These are phyloP conservation scores for Leucocoprinus sp. DNA, from an alignment of 768 basidiomycete genomes.

Conservation along the genomic window DNA sequence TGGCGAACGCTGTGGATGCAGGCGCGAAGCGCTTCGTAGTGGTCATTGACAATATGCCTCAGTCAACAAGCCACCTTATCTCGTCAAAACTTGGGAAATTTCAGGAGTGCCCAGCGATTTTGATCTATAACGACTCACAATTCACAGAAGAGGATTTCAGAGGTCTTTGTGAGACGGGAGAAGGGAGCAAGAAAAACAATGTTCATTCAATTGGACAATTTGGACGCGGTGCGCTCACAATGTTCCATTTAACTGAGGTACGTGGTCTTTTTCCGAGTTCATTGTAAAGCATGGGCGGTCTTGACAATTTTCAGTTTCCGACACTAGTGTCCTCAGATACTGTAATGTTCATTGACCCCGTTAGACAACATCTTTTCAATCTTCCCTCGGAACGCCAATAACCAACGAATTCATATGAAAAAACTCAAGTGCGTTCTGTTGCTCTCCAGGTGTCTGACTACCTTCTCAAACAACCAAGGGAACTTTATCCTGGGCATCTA, in stretches of 20 bases:
- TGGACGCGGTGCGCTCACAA: conserved; percentile 42
- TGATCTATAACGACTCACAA: conserved; percentile 35
- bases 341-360: conserved; percentile 38
- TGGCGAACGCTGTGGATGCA: conserved; percentile 49
- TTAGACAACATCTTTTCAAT: conserved; percentile 30
- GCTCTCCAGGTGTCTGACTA: not conserved
- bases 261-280: too few species aligned
- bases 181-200: conserved; percentile 33
- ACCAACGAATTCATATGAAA: conserved; percentile 24
- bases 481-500: conserved; percentile 36
- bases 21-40: conserved; percentile 33
- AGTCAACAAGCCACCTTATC: conserved; percentile 18
- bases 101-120: conserved; percentile 28
- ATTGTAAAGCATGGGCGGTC: too few species aligned
- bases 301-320: conserved; percentile 19
- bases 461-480: conserved; percentile 11
- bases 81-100: conserved; percentile 27
- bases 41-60: conserved; percentile 26
- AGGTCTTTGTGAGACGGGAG: conserved; percentile 36
- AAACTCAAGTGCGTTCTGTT: not conserved
- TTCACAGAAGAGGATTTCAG: conserved; percentile 37
- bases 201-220: conserved; percentile 40
- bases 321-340: conserved; percentile 23
- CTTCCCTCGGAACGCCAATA: conserved; percentile 19
- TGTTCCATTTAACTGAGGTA: conserved; percentile 48